A percentile compares a stretch with the other conserved stretches of the same genome.
Evolutionary conservation across 2,329 filamentous ascomycete genomes (phyloP).

Genomic region (Grosmannia huntii): DNA sequence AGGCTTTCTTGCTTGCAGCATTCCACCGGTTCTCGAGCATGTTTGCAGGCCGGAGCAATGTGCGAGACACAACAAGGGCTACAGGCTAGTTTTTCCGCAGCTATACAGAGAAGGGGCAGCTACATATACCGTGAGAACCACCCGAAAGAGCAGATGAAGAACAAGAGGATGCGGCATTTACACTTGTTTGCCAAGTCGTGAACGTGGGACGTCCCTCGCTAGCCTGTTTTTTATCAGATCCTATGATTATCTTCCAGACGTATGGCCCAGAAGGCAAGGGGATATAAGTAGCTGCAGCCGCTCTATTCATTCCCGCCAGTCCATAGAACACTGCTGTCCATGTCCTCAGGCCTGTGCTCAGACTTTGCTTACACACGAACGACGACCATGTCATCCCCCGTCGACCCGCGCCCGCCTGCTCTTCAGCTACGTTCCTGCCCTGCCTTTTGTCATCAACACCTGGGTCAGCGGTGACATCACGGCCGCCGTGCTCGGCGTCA

Average conservation of each 20-base stretch:
- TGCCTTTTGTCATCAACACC: slow-evolving; percentile 48
- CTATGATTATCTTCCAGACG: background rate
- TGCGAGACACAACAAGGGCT: background rate
- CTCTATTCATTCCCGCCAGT: background rate
- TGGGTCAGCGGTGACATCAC: slow-evolving; percentile 50
- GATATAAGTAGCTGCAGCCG: background rate
- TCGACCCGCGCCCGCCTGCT: slow-evolving; percentile 49
- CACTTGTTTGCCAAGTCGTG: background rate
- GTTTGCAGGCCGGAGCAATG: background rate
- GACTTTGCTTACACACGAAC: background rate
- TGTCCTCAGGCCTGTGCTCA: background rate
- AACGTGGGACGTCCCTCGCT: background rate
- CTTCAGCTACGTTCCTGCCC: slow-evolving; percentile 50
- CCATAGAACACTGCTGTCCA: no score
- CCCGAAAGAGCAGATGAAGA: background rate
- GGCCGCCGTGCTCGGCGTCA: slow-evolving; percentile 31
- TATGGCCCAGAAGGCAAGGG: background rate
- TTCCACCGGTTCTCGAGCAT: background rate
- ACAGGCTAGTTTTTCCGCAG: background rate
- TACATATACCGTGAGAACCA: background rate
- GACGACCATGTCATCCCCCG: slow-evolving; percentile 46
- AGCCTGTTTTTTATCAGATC: background rate
- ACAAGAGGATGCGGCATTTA: background rate
- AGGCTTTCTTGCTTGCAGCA: background rate
- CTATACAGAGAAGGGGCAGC: background rate